Evolutionary conservation across 2,329 filamentous ascomycete genomes (phyloP).

Genomic region (Sphaerulina populicola): DNA sequence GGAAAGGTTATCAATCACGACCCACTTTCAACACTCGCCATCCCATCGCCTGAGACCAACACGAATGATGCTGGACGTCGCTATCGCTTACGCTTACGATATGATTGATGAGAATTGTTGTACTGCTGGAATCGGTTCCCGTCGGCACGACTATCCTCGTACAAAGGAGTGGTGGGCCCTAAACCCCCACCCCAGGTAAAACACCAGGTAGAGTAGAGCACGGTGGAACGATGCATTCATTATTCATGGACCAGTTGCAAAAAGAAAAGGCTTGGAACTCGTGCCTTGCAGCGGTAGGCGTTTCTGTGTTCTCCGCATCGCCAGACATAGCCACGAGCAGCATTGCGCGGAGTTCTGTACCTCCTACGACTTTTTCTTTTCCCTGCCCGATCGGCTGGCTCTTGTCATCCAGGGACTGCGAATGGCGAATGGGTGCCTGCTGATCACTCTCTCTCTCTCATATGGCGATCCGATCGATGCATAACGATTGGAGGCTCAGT

Average conservation of each 20-base stretch:
- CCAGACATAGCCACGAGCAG: constrained; percentile 1
- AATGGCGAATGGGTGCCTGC: not conserved
- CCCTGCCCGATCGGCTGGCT: not conserved
- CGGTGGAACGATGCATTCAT: not conserved
- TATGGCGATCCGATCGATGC: not conserved
- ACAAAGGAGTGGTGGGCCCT: not conserved
- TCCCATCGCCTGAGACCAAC: no score
- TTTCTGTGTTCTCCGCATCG: not conserved
- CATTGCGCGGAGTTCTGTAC: constrained; percentile 12
- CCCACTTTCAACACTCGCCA: no score
- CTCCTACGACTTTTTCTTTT: not conserved
- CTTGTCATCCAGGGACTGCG: not conserved
- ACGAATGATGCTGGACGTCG: not conserved
- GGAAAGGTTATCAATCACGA: no score
- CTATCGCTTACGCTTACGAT: not conserved
- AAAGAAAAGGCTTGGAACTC: not conserved
- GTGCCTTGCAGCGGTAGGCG: not conserved
- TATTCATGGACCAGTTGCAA: no score
- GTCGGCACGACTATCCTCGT: not conserved
- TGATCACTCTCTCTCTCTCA: constrained; percentile 6
- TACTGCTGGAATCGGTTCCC: not conserved
- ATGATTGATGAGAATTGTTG: not conserved
- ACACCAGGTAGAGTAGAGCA: not conserved
- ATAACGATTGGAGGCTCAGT: not conserved
- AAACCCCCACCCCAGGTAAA: not conserved